Conservation (phyloP, 1,139 yeast genomes). For the Suhomyces guaymorum region DNA sequence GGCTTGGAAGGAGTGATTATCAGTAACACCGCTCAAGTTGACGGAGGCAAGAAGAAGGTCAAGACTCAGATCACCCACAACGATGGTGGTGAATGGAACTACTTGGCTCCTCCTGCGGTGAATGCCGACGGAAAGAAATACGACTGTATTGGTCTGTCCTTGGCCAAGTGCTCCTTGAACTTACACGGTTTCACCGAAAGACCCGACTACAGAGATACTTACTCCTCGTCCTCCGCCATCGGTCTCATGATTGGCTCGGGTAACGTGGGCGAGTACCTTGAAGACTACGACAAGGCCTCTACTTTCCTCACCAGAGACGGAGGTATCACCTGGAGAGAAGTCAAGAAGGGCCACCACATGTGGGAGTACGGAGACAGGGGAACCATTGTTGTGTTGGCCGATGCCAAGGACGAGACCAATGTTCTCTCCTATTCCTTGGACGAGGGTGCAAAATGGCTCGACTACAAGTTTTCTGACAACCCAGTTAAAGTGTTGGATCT, state of each 20-base stretch:
- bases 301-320: slow-evolving; percentile 86
- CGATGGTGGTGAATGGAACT: slow-evolving; percentile 90
- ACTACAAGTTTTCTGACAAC: slow-evolving; percentile 60
- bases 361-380: slow-evolving; percentile 99
- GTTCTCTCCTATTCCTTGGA: slow-evolving; percentile 67
- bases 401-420: slow-evolving; percentile 58
- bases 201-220: slow-evolving; percentile 78
- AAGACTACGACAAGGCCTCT: slow-evolving; percentile 52
- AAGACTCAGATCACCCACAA: slow-evolving; percentile 79
- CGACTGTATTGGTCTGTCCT: slow-evolving; percentile 51
- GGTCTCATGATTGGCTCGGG: slow-evolving; percentile 90
- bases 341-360: slow-evolving; percentile 70
- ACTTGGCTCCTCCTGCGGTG: slow-evolving; percentile 61
- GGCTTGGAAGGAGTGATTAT: slow-evolving; percentile 87
- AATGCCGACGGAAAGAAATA: slow-evolving; percentile 65
- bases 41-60: slow-evolving; percentile 50
- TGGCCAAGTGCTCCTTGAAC: slow-evolving; percentile 72
- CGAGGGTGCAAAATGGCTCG: slow-evolving; percentile 78
- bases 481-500: slow-evolving; percentile 64
- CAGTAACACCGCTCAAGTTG: slow-evolving; percentile 63
- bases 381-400: slow-evolving; percentile 72
- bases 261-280: slow-evolving; percentile 72
- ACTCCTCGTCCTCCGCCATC: slow-evolving; percentile 83
- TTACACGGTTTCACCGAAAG: slow-evolving; percentile 92
- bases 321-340: slow-evolving; percentile 84